Evolutionary conservation across 345 rosid species (phyloP).

Genomic region (Citrus hindsii): DNA sequence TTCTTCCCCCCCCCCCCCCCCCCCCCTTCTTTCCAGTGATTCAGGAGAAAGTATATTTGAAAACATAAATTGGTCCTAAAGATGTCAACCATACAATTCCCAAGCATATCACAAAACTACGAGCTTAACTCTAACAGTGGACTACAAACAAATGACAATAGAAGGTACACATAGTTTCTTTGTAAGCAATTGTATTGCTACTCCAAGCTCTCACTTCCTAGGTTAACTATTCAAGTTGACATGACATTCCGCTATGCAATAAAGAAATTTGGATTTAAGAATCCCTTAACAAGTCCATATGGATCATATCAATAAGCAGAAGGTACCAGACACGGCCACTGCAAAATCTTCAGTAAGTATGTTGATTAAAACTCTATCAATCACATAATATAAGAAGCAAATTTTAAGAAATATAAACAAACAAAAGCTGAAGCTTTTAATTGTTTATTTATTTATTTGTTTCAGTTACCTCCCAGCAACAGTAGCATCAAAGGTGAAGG

Average conservation of each 20-base stretch:
- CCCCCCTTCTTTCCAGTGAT: background rate
- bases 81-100: background rate
- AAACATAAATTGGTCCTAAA: background rate
- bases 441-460: no score
- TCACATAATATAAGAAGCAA: background rate
- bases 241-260: no score
- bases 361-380: background rate
- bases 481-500: constrained; percentile 89
- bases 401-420: background rate
- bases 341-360: no score
- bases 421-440: background rate
- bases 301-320: no score
- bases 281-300: no score
- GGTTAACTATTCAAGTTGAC: no score
- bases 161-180: background rate
- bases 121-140: background rate
- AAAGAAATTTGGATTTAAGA: no score
- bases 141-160: background rate
- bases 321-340: no score
- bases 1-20: background rate
- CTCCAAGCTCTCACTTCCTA: no score
- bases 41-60: background rate
- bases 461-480: constrained; percentile 69
- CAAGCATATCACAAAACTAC: background rate
- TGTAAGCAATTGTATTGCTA: background rate